Evolutionary conservation across 2,329 filamentous ascomycete species (phyloP), one percentile per base, ranked within the genome.

Genomic region (Hypomyces rosellus): DNA sequence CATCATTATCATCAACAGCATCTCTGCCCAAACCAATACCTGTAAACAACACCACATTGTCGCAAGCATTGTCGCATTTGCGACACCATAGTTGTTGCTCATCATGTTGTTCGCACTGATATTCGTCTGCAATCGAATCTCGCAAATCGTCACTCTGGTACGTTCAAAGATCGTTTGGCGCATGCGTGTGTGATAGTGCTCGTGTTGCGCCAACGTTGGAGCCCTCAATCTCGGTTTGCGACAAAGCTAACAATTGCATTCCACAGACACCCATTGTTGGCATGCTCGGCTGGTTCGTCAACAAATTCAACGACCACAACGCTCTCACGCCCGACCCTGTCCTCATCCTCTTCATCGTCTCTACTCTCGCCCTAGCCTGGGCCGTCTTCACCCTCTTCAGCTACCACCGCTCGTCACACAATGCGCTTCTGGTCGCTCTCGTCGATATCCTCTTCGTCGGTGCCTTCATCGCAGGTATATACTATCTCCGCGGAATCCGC

Each of bases 281-380:
- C 68, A 84, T 86, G 77, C 77, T 85, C 48, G 75, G 79, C 59
- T 85, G 77, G 72, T 85, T 86, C 63, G 77, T 86, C 56, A 67
- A 84, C 66, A 73, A 74, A 57, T 85, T 80, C 67, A 74, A 77
- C 59, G 63, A 69, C 48, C 61, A 65, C 59, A 84, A 85, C 66
- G 63, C 72, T 53, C 71, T 85, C 46, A 82, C 82, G 1, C 83
- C 82, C 20, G 70, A 74, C 65, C 80, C 78, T 63, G 76, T 85
- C 64, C 77, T 86, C 53, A 71, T 85, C 57, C 73, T 85, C 58
- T 86, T 86, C 75, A 84, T 86, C 70, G 78, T 84, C 54, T 78
- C 78, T 20, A 77, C 83, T 15, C 74, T 86, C 48, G 83, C 73
- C 34, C 73, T 78, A 48, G 80, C 78, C 52, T 86, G 83, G 83